Evolutionary conservation across 1,284 basidiomycete genomes (phyloP).

Genomic region (Rhodotorula sp.): DNA sequence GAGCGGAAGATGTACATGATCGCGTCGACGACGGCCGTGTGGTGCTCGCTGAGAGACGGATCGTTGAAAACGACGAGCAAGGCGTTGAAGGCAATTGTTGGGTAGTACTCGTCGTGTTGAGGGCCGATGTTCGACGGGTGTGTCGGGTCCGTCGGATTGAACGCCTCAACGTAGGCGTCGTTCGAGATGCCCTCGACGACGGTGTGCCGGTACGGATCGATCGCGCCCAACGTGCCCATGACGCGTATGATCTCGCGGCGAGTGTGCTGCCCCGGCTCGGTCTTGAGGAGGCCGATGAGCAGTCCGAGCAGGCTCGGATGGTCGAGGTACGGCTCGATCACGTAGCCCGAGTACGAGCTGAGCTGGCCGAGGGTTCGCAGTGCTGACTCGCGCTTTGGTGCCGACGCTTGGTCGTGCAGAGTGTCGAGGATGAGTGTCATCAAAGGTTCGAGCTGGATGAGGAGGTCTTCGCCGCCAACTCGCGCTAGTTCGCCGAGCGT

Average conservation of each 20-base stretch:
- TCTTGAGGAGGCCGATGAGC: constrained; percentile 80
- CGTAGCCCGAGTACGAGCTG: constrained; percentile 92
- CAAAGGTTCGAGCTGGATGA: constrained; percentile 76
- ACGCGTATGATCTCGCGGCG: constrained; percentile 88
- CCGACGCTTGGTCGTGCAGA: constrained; percentile 77
- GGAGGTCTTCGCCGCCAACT: constrained; percentile 89
- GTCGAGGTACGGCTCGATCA: constrained; percentile 85
- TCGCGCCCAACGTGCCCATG: constrained; percentile 92
- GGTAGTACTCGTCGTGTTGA: constrained; percentile 86
- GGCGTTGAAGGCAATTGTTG: constrained; percentile 90
- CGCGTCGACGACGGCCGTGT: constrained; percentile 88
- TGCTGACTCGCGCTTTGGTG: constrained; percentile 85
- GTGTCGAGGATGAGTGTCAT: constrained; percentile 88
- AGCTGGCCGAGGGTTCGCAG: constrained; percentile 91
- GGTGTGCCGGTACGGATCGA: constrained; percentile 95
- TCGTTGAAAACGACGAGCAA: constrained; percentile 87
- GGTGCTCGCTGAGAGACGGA: constrained; percentile 76
- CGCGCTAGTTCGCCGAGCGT: constrained; percentile 92
- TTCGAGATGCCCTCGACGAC: constrained; percentile 48
- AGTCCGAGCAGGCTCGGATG: constrained; percentile 87
- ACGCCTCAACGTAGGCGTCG: constrained; percentile 42
- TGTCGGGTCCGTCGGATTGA: constrained; percentile 58
- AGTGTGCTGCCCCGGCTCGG: constrained; percentile 67
- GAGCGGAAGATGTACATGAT: constrained; percentile 99
- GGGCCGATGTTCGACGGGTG: constrained; percentile 56